These are phyloP conservation scores for Boletus reticuloceps DNA, from an alignment of 768 basidiomycete species.

Conservation along the genomic window DNA sequence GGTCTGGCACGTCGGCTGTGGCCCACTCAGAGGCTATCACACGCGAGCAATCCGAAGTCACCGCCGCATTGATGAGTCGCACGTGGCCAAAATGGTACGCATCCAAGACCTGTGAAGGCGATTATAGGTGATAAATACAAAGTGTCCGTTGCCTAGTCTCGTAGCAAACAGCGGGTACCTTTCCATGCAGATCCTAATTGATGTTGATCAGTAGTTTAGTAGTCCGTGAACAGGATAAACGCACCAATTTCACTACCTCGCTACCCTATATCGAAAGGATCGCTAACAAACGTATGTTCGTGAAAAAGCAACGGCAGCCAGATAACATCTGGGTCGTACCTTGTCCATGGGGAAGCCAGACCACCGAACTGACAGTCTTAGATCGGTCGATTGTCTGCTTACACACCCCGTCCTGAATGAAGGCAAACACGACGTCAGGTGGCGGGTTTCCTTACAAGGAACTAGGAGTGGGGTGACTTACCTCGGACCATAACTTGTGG, in stretches of 20 bases:
- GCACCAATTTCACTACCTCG: constrained; percentile 44
- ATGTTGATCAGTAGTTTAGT: neutral
- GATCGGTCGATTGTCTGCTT: constrained; percentile 47
- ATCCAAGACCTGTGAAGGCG: constrained; percentile 34
- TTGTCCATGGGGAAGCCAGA: constrained; percentile 49
- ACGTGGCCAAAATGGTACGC: constrained; percentile 42
- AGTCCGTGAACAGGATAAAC: neutral
- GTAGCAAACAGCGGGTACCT: constrained; percentile 20
- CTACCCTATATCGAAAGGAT: constrained; percentile 52
- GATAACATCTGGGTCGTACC: constrained; percentile 27
- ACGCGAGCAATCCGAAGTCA: constrained; percentile 44
- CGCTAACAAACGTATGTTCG: constrained; percentile 22
- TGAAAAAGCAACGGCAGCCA: too few species aligned
- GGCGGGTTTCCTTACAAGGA: too few species aligned
- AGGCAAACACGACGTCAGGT: neutral
- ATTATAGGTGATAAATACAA: neutral
- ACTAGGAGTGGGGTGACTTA: constrained; percentile 3
- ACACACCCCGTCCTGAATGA: constrained; percentile 46
- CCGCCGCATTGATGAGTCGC: constrained; percentile 47
- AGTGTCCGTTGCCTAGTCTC: too few species aligned
- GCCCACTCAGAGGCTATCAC: constrained; percentile 40
- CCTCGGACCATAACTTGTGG: constrained; percentile 54
- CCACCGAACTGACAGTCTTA: constrained; percentile 42
- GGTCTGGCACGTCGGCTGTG: constrained; percentile 45
- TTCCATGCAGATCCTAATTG: constrained; percentile 41